These are phyloP conservation scores for Wickerhamomyces strasburgensis DNA, from an alignment of 805 yeast species.

Conservation along the genomic window DNA sequence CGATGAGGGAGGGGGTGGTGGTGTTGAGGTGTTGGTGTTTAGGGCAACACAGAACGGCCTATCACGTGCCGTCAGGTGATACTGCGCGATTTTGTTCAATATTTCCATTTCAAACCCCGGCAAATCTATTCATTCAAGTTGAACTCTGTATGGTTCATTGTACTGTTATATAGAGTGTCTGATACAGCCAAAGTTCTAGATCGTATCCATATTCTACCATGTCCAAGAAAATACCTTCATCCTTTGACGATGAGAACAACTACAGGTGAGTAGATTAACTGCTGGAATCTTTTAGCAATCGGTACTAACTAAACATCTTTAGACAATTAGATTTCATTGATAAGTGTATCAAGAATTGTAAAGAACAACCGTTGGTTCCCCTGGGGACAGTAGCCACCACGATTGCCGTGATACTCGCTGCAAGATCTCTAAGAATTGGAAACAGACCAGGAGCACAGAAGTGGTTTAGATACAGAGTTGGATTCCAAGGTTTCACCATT, in stretches of 20 bases:
- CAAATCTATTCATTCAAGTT: too few species aligned
- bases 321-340: slow-evolving; percentile 46
- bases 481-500: slow-evolving; percentile 76
- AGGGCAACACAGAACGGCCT: too few species aligned
- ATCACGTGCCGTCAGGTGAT: too few species aligned
- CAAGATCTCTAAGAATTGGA: slow-evolving; percentile 67
- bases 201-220: too few species aligned
- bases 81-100: too few species aligned
- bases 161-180: too few species aligned
- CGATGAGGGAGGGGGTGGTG: too few species aligned
- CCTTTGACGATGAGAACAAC: slow-evolving; percentile 29
- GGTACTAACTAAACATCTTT: slow-evolving; percentile 7
- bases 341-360: slow-evolving; percentile 56
- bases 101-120: too few species aligned
- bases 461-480: slow-evolving; percentile 89
- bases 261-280: slow-evolving; percentile 17
- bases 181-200: too few species aligned
- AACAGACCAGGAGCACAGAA: slow-evolving; percentile 71
- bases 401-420: slow-evolving; percentile 77
- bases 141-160: too few species aligned
- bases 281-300: background rate
- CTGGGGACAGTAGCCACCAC: slow-evolving; percentile 74
- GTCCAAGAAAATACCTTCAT: slow-evolving; percentile 24
- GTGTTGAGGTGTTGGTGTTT: too few species aligned
- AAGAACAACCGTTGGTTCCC: slow-evolving; percentile 88